Evolutionary conservation across 352 stramenopile genomes (phyloP), one percentile per base, ranked within the genome.

Genomic region (Phytophthora vignae): DNA sequence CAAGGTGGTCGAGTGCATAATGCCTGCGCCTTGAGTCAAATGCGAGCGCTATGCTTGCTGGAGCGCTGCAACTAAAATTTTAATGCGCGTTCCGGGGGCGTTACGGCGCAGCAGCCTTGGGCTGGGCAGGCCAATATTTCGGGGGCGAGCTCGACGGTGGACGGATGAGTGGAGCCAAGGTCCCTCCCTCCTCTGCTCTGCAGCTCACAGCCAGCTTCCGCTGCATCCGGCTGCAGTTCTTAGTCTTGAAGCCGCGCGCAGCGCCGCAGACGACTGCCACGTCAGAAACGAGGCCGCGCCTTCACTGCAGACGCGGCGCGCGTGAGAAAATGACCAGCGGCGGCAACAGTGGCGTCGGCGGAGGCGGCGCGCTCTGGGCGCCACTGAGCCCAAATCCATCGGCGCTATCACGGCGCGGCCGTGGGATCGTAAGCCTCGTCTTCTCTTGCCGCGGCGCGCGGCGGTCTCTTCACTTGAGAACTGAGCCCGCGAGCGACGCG

Each of bases 381-480:
- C 64, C 59, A 62, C 67, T 72, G 63, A 72, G 57, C 53, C 19
- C 67, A 60, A 78, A 75, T 75, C 60, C 60, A 69, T 67, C 58
- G 22, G 54, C 67, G 64, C 19, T 75, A 75, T 78, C 71, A 75
- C 67, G 49, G 62, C 56, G 31, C 52, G 60, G 56, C 71, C 62
- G 71, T 78, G 71, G 67, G 61, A 69, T 78, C 57, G 71, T 78
- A 75, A 78, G 70, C 46, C 59, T 69, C 64, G 59, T 73, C 65
- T 77, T 66, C 64, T 69, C 55, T 63, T 33, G 60, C 59, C 56
- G 57, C 59, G 48, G 42, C 57, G 38, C 59, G 62, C 48, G 50
- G 60, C 56, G 71, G 71, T 73, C 71, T 78, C 71, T 70, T 78
- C 71, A 75, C 71, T 78, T 76, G 71, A 78, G 71, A 78, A 78